Evolutionary conservation across 176 grass and related monocot species (phyloP), one percentile per base, ranked within the genome.

Genomic region (Triticum monococcum): DNA sequence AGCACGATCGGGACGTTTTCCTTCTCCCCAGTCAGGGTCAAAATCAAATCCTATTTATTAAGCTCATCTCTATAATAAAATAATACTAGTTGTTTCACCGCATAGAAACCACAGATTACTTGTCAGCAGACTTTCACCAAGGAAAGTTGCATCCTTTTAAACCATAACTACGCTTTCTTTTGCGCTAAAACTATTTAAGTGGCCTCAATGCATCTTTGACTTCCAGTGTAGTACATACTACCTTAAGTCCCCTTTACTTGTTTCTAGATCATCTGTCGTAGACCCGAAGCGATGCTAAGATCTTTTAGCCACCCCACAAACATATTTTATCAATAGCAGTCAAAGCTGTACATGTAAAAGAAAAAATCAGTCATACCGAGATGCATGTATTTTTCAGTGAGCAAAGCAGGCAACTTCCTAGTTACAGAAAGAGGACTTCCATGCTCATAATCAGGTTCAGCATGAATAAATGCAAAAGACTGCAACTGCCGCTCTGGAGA

Each of bases 281-380:
- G 36, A 91, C 54, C 77, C 12, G 16, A 88, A 76, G 81, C 81
- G 69, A 80, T 60, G 56, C 32, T 84, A 36, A 16, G 54, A 57
- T 13, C 22, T 79, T 79, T 14, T 45, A 33, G 12, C 24, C 35
- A 46, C 8, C 7, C 70, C 79, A 17, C 63, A 74, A 24, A 24
- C 32, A 79, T 73, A 90, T 84, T 73, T 80, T 84, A 84, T 46
- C 45, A 75, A 16, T 52, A n/a, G 16, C 22, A 87, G 48, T 79
- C 76, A 90, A 64, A 66, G 30, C 2, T 60, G 24, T 20, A 41
- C 6, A 45, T 9, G 37, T 38, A 33, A 33, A 5, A 33, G 32
- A 33, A 33, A 33, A 33, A 4, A 33, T 33, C 4, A 33, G 35
- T 38, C 68, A 70, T 70, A 70, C 35, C 22, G 3, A 33, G 28